Conservation (phyloP, 148 eudicot genomes). For the Nepenthes gracilis region DNA sequence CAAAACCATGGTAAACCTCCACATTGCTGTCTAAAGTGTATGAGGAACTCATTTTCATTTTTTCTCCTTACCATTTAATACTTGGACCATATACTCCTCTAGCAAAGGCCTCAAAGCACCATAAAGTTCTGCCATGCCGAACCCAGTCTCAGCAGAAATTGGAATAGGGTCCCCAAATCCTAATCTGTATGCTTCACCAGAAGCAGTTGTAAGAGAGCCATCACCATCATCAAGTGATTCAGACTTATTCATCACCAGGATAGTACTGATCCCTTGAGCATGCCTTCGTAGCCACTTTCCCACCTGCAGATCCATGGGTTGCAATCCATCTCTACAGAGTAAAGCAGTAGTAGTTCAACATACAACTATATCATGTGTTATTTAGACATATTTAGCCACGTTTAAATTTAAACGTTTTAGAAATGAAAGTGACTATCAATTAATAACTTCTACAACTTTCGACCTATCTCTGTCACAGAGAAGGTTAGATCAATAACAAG, state of each 20-base stretch:
- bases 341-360: conserved; percentile 1
- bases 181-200: conserved; percentile 78
- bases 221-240: conserved; percentile 72
- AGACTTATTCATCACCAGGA: conserved; percentile 89
- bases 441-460: no score
- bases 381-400: not conserved
- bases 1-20: no score
- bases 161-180: conserved; percentile 97
- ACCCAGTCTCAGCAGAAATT: conserved; percentile 94
- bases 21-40: not conserved
- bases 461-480: no score
- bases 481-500: no score
- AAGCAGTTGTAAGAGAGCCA: conserved; percentile 74
- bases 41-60: not conserved
- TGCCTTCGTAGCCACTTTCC: conserved; percentile 95
- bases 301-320: conserved; percentile 92
- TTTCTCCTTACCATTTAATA: conserved; percentile 28
- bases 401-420: not conserved
- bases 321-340: conserved; percentile 79
- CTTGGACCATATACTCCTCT: conserved; percentile 46
- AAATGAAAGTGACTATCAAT: no score
- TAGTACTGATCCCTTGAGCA: conserved; percentile 60
- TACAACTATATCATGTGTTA: conserved; percentile 4
- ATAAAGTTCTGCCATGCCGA: conserved; percentile 76
- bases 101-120: conserved; percentile 58